These are phyloP conservation scores for Ogataea paradorogensis DNA, from an alignment of 805 yeast genomes.

Conservation along the genomic window DNA sequence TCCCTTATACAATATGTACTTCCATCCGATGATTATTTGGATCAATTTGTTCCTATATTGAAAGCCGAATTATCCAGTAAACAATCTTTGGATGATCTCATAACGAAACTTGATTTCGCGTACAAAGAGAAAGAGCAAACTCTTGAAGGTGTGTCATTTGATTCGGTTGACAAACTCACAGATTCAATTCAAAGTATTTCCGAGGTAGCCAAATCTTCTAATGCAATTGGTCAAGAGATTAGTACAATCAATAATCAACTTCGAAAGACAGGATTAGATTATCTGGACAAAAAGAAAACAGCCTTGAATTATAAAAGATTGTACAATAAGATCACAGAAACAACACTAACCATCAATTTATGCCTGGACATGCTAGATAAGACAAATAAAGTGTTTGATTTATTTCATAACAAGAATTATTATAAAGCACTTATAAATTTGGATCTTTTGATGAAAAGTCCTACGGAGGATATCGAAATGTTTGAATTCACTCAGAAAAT, in stretches of 20 bases:
- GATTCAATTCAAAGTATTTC: slow-evolving; percentile 62
- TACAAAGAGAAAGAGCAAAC: slow-evolving; percentile 62
- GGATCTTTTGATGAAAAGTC: slow-evolving; percentile 68
- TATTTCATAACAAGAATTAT: slow-evolving; percentile 70
- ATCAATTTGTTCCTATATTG: slow-evolving; percentile 74
- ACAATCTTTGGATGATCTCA: slow-evolving; percentile 53
- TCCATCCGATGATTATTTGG: slow-evolving; percentile 67
- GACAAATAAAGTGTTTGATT: slow-evolving; percentile 80
- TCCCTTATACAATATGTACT: slow-evolving; percentile 37
- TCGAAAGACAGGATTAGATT: slow-evolving; percentile 60
- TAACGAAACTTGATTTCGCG: slow-evolving; percentile 52
- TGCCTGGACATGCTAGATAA: slow-evolving; percentile 81
- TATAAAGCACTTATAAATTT: slow-evolving; percentile 83
- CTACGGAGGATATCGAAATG: slow-evolving; percentile 59
- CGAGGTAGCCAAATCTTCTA: slow-evolving; percentile 55
- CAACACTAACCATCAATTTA: slow-evolving; percentile 62
- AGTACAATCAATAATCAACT: slow-evolving; percentile 54
- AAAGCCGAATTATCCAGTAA: slow-evolving; percentile 54
- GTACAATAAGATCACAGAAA: slow-evolving; percentile 64
- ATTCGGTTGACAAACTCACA: slow-evolving; percentile 53
- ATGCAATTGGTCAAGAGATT: slow-evolving; percentile 53
- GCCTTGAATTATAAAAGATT: slow-evolving; percentile 62
- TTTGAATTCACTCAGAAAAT: slow-evolving; percentile 76
- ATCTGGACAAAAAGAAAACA: slow-evolving; percentile 59
- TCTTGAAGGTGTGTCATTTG: slow-evolving; percentile 58